phyloP scores from a whole-genome alignment of 129 eudicot species.

The Flaveria ramosissima region DNA sequence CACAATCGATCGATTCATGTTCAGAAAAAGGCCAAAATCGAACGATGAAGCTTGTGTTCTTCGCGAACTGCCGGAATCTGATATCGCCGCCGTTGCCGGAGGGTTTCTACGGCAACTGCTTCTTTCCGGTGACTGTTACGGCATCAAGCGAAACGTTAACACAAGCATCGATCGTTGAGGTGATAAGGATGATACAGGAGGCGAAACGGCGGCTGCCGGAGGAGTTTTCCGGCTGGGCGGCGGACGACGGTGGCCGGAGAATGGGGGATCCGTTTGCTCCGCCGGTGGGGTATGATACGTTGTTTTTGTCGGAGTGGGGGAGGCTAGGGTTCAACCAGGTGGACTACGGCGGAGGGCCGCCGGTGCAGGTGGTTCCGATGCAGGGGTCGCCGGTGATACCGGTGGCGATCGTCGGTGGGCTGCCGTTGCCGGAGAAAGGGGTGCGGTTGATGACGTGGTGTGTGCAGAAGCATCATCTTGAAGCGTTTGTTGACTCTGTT shows the following conservation, averaged over 20 bases:
- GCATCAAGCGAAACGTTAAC: conserved; percentile 31
- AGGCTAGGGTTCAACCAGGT: conserved; percentile 55
- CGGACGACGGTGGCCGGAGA: neutral
- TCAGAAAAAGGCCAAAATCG: neutral
- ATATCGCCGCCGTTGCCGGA: conserved; percentile 44
- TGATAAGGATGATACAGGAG: conserved; percentile 53
- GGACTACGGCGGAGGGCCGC: conserved; percentile 54
- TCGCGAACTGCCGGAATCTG: conserved; percentile 52
- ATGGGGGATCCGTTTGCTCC: conserved; percentile 55
- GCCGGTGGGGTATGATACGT: conserved; percentile 49
- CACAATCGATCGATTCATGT: conserved; percentile 36
- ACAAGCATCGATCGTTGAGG: conserved; percentile 25
- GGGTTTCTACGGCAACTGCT: conserved; percentile 65
- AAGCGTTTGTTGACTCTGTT: conserved; percentile 36
- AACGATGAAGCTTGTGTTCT: conserved; percentile 48
- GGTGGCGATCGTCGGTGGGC: conserved; percentile 44
- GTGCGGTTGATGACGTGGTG: conserved; percentile 65
- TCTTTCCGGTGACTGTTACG: conserved; percentile 50
- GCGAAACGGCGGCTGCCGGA: conserved; percentile 40
- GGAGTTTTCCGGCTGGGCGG: conserved; percentile 43
- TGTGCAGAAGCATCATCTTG: conserved; percentile 45
- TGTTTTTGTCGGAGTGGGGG: conserved; percentile 67
- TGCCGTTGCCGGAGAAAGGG: conserved; percentile 45
- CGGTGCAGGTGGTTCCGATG: conserved; percentile 49
- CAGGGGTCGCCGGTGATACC: conserved; percentile 63